Conservation (phyloP, 495 filamentous ascomycete genomes). For the Bryoglossum gracile region DNA sequence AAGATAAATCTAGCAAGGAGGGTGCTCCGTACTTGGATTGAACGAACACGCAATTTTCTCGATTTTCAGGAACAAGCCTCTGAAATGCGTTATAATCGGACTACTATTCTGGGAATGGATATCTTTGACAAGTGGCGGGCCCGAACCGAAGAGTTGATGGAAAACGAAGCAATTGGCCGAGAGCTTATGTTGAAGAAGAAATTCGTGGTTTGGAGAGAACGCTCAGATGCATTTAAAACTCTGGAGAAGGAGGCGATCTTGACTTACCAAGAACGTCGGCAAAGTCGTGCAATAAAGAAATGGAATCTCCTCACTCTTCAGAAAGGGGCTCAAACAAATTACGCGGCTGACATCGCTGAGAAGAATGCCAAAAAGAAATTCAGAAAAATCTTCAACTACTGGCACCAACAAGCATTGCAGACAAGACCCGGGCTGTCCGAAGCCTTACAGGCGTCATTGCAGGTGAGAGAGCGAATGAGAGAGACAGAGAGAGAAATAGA, state of each 20-base stretch:
- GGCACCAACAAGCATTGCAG: constrained; percentile 45
- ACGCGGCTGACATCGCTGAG: constrained; percentile 31
- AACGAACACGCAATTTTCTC: constrained; percentile 32
- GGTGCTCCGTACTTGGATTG: constrained; percentile 39
- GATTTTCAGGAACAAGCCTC: constrained; percentile 39
- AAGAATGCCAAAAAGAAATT: constrained; percentile 44
- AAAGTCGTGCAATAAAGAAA: constrained; percentile 39
- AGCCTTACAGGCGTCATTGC: constrained; percentile 9
- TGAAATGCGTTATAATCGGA: constrained; percentile 33
- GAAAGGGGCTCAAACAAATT: constrained; percentile 27
- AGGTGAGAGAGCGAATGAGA: constrained; percentile 1
- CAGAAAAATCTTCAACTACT: constrained; percentile 50
- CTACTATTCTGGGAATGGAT: constrained; percentile 32
- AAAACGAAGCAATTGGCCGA: constrained; percentile 15
- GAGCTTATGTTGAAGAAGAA: constrained; percentile 34
- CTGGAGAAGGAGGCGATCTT: constrained; percentile 43
- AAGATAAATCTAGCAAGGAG: constrained; percentile 52
- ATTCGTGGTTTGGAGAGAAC: constrained; percentile 41
- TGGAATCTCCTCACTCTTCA: constrained; percentile 38
- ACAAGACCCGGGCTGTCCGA: constrained; percentile 27
- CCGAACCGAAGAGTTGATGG: constrained; percentile 26
- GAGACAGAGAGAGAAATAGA: constrained; percentile 12
- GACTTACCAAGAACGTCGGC: constrained; percentile 38
- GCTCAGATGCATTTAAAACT: constrained; percentile 33
- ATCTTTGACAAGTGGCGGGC: constrained; percentile 39